Evolutionary conservation across 2,329 filamentous ascomycete genomes (phyloP).

Genomic region (Diaporthe batatas): DNA sequence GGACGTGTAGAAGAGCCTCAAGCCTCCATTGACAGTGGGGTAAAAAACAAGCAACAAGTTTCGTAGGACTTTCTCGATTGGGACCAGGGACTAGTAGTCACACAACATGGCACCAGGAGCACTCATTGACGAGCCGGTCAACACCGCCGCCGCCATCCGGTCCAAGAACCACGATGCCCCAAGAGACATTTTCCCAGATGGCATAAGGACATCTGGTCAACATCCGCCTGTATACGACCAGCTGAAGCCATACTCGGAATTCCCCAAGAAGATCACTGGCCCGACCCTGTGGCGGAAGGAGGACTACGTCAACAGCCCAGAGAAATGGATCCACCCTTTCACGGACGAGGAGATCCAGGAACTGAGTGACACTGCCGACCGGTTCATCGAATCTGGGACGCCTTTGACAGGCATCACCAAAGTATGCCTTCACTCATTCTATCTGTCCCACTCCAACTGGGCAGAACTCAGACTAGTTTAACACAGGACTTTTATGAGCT

Average conservation of each 20-base stretch:
- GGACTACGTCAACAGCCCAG: constrained; percentile 72
- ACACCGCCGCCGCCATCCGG: constrained; percentile 30
- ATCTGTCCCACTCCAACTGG: neutral
- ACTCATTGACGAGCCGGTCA: constrained; percentile 37
- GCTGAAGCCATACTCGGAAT: constrained; percentile 76
- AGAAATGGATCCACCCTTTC: constrained; percentile 81
- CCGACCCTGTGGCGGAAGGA: constrained; percentile 79
- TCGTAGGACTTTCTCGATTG: neutral
- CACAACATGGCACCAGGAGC: constrained; percentile 43
- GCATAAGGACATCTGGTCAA: constrained; percentile 73
- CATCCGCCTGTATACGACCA: constrained; percentile 76
- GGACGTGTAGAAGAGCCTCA: constrained; percentile 18
- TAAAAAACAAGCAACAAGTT: constrained; percentile 3
- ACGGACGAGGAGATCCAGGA: constrained; percentile 76
- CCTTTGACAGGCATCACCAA: constrained; percentile 77
- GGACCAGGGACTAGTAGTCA: constrained; percentile 2
- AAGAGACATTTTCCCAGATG: constrained; percentile 59
- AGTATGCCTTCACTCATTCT: constrained; percentile 28
- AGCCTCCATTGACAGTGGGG: constrained; percentile 15
- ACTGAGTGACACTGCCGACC: constrained; percentile 75
- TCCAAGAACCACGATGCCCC: constrained; percentile 53
- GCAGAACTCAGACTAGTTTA: too few relatives aligned
- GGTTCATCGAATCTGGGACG: constrained; percentile 73
- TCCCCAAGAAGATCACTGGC: constrained; percentile 78
- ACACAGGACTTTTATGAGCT: neutral